These are phyloP conservation scores for Saccharum spontaneum DNA, from an alignment of 176 grass and related monocot species.

Conservation along the genomic window DNA sequence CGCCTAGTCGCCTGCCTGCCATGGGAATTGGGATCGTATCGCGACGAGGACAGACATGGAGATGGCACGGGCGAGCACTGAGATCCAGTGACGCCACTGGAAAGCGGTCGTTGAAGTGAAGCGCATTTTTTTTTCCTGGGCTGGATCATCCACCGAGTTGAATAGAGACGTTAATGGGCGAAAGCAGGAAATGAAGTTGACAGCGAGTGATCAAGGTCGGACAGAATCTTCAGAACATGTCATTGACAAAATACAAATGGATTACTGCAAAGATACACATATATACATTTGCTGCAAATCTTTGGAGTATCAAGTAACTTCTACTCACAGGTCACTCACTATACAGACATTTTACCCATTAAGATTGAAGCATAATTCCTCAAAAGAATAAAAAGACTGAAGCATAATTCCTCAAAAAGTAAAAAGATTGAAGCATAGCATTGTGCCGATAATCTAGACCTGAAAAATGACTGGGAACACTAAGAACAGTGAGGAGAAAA, in stretches of 20 bases:
- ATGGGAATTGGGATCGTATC: neutral
- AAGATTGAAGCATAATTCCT: no score
- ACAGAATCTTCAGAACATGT: conserved; percentile 10
- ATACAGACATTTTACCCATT: neutral
- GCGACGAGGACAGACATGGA: neutral
- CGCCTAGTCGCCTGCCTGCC: neutral
- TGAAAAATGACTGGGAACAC: neutral
- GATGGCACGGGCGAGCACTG: neutral
- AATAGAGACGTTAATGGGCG: neutral
- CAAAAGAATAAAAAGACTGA: no score
- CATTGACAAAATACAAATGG: neutral
- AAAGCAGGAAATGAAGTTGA: neutral
- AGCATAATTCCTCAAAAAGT: neutral
- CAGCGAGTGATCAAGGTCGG: neutral
- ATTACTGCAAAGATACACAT: neutral
- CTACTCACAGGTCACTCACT: neutral
- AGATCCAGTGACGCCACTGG: conserved; percentile 18
- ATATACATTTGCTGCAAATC: neutral
- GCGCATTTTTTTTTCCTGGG: neutral
- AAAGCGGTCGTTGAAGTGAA: neutral
- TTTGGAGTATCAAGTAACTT: neutral
- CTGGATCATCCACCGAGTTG: neutral
- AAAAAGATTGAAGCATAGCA: neutral
- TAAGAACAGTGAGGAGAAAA: conserved; percentile 1
- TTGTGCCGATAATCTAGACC: neutral